Evolutionary conservation across 371 early-diverging fungal species (phyloP).

Genomic region (Mucor velutinosus): DNA sequence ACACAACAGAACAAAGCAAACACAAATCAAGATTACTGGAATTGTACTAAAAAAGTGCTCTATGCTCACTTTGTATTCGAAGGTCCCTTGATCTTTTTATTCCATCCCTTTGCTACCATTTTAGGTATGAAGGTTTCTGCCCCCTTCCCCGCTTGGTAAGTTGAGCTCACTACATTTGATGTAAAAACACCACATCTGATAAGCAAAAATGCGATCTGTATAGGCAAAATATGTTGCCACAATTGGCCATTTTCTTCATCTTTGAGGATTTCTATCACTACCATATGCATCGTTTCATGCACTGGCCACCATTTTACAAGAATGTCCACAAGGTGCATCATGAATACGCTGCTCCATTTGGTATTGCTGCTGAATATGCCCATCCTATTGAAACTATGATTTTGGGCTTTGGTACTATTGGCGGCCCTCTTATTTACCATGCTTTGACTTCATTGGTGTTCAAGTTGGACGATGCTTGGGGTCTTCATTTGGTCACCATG

Average conservation of each 20-base stretch:
- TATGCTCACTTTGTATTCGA: constrained; percentile 78
- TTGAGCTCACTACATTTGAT: not conserved
- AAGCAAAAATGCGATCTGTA: not conserved
- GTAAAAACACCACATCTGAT: not conserved
- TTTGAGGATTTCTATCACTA: constrained; percentile 87
- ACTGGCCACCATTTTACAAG: constrained; percentile 88
- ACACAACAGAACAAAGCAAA: constrained; percentile 64
- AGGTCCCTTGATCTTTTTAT: constrained; percentile 85
- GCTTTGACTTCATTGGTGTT: constrained; percentile 14
- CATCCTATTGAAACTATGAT: constrained; percentile 83
- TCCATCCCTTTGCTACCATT: constrained; percentile 82
- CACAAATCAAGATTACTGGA: constrained; percentile 72
- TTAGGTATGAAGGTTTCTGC: constrained; percentile 86
- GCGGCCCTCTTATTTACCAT: constrained; percentile 69
- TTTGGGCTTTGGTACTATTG: constrained; percentile 77
- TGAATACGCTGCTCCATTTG: constrained; percentile 92
- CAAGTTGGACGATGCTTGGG: constrained; percentile 47
- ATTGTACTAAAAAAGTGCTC: constrained; percentile 75
- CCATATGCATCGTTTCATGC: constrained; percentile 85
- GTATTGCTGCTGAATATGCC: constrained; percentile 87
- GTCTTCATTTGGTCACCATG: constrained; percentile 81
- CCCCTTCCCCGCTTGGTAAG: constrained; percentile 86
- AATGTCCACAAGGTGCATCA: constrained; percentile 94
- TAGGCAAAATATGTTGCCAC: constrained; percentile 44
- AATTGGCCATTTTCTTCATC: constrained; percentile 80